A percentile compares a stretch with the other conserved stretches of the same genome.
These are phyloP conservation scores for Sporothrix brunneoviolacea DNA, from an alignment of 2,329 filamentous ascomycete genomes.

Conservation along the genomic window DNA sequence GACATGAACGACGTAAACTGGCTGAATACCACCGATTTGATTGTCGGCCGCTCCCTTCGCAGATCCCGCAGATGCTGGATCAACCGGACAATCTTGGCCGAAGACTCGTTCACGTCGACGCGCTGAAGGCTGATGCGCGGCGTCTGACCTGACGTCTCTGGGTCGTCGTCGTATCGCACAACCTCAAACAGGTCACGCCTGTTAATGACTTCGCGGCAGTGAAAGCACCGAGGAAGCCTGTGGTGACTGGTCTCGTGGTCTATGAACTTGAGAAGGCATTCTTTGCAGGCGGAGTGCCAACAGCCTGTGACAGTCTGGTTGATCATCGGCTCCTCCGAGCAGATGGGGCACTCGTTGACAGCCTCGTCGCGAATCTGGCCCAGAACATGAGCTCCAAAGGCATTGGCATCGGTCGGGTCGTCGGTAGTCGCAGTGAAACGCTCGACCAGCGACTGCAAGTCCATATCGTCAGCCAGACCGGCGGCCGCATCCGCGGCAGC, in stretches of 20 bases:
- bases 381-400: conserved; percentile 79
- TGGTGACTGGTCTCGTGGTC: conserved; percentile 75
- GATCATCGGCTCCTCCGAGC: conserved; percentile 90
- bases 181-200: conserved; percentile 87
- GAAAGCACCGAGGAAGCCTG: conserved; percentile 76
- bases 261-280: conserved; percentile 85
- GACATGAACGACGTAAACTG: conserved; percentile 97
- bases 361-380: conserved; percentile 87
- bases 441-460: conserved; percentile 76
- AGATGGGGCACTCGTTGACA: conserved; percentile 86
- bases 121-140: conserved; percentile 55
- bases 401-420: conserved; percentile 55
- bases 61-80: conserved; percentile 67
- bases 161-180: conserved; percentile 63
- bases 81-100: conserved; percentile 80
- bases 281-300: conserved; percentile 96
- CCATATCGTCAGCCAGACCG: conserved; percentile 91
- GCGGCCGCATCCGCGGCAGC: conserved; percentile 70
- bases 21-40: conserved; percentile 90
- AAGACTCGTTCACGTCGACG: conserved; percentile 60
- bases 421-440: conserved; percentile 69
- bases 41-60: conserved; percentile 56
- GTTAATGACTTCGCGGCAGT: conserved; percentile 78
- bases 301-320: conserved; percentile 92
- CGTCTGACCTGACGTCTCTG: conserved; percentile 33